Percentiles rank a stretch among this genome's conserved stretches.
Conservation (phyloP, 208 protist species). For the Acanthamoeba castellanii region DNA sequence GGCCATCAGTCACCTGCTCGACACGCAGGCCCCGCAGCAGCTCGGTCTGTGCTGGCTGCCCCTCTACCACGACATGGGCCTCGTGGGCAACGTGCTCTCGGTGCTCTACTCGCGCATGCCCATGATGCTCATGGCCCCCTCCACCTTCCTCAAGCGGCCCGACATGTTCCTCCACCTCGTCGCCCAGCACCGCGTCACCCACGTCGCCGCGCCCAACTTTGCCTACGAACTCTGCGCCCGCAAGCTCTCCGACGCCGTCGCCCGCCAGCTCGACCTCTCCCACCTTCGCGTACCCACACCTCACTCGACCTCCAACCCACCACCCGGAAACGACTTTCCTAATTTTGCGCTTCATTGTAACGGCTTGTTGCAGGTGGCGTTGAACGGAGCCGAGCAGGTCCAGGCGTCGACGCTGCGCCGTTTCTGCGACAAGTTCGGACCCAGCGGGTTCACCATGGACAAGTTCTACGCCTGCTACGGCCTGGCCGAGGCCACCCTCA, state of each 20-base stretch:
- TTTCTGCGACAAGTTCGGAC: constrained; percentile 32
- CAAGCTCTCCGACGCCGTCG: constrained; percentile 1
- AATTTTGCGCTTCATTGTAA: too few relatives aligned
- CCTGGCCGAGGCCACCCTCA: constrained; percentile 64
- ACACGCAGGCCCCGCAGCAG: constrained; percentile 21
- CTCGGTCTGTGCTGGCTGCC: constrained; percentile 54
- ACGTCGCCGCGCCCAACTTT: constrained; percentile 46
- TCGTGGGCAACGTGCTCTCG: constrained; percentile 54
- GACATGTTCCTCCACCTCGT: constrained; percentile 39
- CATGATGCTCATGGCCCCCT: constrained; percentile 55
- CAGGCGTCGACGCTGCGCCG: background rate
- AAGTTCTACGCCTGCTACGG: constrained; percentile 57
- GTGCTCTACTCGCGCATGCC: constrained; percentile 61
- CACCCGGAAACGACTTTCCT: too few relatives aligned
- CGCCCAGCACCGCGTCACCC: constrained; percentile 19
- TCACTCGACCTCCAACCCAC: background rate
- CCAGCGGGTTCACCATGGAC: constrained; percentile 41
- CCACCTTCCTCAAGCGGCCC: constrained; percentile 36
- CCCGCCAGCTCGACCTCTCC: background rate
- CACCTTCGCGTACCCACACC: background rate
- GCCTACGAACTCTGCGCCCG: constrained; percentile 47
- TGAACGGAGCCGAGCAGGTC: constrained; percentile 46
- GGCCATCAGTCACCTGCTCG: constrained; percentile 30
- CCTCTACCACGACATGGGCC: constrained; percentile 66
- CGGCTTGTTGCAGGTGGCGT: background rate